A percentile compares a stretch with the other conserved stretches of the same genome.
phyloP scores from a whole-genome alignment of 2,329 filamentous ascomycete species.

The Colletotrichum noveboracense region DNA sequence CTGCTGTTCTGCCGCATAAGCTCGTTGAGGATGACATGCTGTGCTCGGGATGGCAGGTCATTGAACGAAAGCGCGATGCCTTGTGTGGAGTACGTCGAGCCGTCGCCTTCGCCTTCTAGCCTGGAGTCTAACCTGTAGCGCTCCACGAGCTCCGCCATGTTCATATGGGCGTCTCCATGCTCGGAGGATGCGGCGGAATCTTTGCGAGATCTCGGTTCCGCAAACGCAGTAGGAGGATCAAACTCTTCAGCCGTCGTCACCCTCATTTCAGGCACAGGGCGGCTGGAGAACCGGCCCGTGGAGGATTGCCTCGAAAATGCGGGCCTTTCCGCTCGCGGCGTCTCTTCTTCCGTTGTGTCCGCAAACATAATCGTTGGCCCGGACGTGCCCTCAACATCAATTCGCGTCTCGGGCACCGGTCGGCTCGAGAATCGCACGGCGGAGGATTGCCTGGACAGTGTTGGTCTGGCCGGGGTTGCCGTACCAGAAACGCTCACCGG shows the following conservation, averaged over 20 bases:
- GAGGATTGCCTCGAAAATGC: conserved; percentile 50
- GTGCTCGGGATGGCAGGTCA: conserved; percentile 81
- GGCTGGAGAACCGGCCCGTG: conserved; percentile 64
- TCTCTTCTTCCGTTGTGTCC: conserved; percentile 39
- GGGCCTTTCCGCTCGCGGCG: conserved; percentile 39
- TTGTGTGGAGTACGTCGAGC: conserved; percentile 61
- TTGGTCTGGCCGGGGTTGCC: conserved; percentile 43
- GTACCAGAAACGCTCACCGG: background rate
- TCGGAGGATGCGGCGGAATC: conserved; percentile 38
- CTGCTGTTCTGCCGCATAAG: conserved; percentile 72
- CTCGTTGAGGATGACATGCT: conserved; percentile 87
- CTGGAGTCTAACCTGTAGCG: conserved; percentile 37
- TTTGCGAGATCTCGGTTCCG: conserved; percentile 46
- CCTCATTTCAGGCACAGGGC: conserved; percentile 65
- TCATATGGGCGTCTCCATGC: conserved; percentile 41
- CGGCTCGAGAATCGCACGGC: conserved; percentile 72
- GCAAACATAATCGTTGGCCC: conserved; percentile 81
- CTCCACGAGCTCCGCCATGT: conserved; percentile 49
- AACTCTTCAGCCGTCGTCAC: conserved; percentile 59
- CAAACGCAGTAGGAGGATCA: conserved; percentile 69
- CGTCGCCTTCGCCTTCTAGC: conserved; percentile 27
- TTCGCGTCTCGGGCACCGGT: conserved; percentile 72
- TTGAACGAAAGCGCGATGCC: conserved; percentile 81
- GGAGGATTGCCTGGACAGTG: conserved; percentile 57
- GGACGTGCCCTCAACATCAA: conserved; percentile 67